A percentile compares a stretch with the other conserved stretches of the same genome.
phyloP scores from a whole-genome alignment of 805 yeast genomes.

The Grigorovia transvaalensis region DNA sequence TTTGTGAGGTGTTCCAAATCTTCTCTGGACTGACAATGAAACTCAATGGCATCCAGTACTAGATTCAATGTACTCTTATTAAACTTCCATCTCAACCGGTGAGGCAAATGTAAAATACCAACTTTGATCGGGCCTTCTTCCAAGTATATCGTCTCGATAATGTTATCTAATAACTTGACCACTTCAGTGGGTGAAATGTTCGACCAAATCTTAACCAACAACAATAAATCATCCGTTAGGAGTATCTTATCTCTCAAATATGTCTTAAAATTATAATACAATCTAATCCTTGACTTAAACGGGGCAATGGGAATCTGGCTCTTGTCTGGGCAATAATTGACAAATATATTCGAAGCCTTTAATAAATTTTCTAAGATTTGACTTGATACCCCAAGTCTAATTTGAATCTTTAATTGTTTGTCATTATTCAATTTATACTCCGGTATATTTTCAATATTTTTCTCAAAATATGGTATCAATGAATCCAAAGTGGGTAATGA shows the following conservation, averaged over 20 bases:
- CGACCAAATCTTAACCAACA: slow-evolving; percentile 18
- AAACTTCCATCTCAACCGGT: not conserved
- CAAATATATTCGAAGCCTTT: not conserved
- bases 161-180: slow-evolving; percentile 22
- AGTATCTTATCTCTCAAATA: not conserved
- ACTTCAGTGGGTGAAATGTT: slow-evolving; percentile 11
- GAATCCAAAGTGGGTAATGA: slow-evolving; percentile 2
- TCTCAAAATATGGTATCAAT: not conserved
- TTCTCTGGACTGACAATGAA: not conserved
- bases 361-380: not conserved
- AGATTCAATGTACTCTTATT: not conserved
- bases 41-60: not conserved
- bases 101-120: not conserved
- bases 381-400: not conserved
- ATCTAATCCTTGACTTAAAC: not conserved
- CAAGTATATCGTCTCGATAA: slow-evolving; percentile 23
- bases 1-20: not conserved
- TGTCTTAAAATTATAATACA: not conserved
- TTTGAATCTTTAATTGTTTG: not conserved
- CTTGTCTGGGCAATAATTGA: not conserved
- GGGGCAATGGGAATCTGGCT: not conserved
- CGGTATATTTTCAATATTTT: slow-evolving; percentile 4
- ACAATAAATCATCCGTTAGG: slow-evolving; percentile 10
- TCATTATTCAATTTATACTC: slow-evolving; percentile 14
- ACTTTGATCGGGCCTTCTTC: slow-evolving; percentile 1